These are phyloP conservation scores for Zymoseptoria pseudotritici DNA, from an alignment of 2,329 filamentous ascomycete genomes.

Conservation along the genomic window DNA sequence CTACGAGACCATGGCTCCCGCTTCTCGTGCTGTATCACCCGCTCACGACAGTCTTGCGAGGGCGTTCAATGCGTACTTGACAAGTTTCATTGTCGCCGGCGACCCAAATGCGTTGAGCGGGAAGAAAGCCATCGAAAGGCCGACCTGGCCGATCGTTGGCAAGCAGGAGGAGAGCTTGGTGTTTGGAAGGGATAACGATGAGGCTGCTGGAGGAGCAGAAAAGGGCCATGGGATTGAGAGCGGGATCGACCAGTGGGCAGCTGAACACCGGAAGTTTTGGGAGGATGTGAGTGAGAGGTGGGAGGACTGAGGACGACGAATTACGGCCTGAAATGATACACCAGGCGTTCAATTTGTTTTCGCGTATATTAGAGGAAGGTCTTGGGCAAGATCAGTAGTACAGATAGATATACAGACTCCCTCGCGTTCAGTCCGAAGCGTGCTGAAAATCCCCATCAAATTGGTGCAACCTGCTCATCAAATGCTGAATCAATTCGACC, in stretches of 20 bases:
- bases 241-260: not conserved
- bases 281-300: not conserved
- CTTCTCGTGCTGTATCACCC: conserved; percentile 18
- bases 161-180: conserved; percentile 34
- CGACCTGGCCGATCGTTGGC: conserved; percentile 21
- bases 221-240: not conserved
- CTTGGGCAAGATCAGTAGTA: no score
- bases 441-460: not conserved
- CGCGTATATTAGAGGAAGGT: no score
- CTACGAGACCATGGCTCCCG: conserved; percentile 27
- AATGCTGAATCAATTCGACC: not conserved
- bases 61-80: conserved; percentile 26
- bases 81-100: conserved; percentile 28
- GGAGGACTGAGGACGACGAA: not conserved
- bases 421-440: no score
- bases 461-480: not conserved
- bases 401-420: no score
- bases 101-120: conserved; percentile 25
- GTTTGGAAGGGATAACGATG: conserved; percentile 55
- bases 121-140: conserved; percentile 15
- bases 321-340: not conserved
- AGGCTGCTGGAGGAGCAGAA: conserved; percentile 33
- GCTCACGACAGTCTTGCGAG: conserved; percentile 27
- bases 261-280: not conserved
- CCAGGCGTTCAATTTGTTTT: no score